Conservation (phyloP, 371 early-diverging fungal species). For the Rhizomucor miehei region DNA sequence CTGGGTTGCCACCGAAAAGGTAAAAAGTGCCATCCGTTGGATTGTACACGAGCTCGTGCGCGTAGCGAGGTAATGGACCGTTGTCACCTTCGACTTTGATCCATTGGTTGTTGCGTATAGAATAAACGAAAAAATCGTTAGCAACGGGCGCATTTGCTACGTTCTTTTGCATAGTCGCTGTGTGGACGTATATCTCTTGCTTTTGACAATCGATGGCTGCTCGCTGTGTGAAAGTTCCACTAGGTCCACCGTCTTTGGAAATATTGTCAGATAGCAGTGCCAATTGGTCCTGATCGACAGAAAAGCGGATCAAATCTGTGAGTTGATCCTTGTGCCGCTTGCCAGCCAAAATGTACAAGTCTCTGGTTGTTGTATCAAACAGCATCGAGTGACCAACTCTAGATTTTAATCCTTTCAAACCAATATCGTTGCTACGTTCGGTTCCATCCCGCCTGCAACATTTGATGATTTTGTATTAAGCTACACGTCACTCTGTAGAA, state of each 20-base stretch:
- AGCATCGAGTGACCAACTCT: slow-evolving; percentile 92
- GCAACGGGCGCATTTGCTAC: slow-evolving; percentile 54
- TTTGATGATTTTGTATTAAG: no score
- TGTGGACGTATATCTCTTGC: slow-evolving; percentile 82
- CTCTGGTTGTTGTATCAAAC: slow-evolving; percentile 66
- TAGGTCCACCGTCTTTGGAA: slow-evolving; percentile 68
- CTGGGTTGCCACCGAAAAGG: slow-evolving; percentile 90
- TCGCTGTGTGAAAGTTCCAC: slow-evolving; percentile 82
- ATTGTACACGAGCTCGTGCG: slow-evolving; percentile 85
- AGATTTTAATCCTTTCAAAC: slow-evolving; percentile 43
- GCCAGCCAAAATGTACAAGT: slow-evolving; percentile 87
- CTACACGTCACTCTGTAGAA: no score
- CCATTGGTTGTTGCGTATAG: slow-evolving; percentile 65
- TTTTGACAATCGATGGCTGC: slow-evolving; percentile 74
- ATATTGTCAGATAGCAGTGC: slow-evolving; percentile 71
- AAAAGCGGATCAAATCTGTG: slow-evolving; percentile 79
- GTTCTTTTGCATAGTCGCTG: slow-evolving; percentile 58
- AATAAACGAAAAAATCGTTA: slow-evolving; percentile 79
- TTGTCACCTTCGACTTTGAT: slow-evolving; percentile 72
- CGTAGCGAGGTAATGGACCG: slow-evolving; percentile 82
- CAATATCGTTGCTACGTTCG: no score
- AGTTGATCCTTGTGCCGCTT: slow-evolving; percentile 78
- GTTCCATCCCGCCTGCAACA: no score
- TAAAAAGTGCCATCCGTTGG: slow-evolving; percentile 57
- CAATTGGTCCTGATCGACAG: slow-evolving; percentile 71